phyloP scores from a whole-genome alignment of 1,139 yeast species.

The Geotrichum europaeum region DNA sequence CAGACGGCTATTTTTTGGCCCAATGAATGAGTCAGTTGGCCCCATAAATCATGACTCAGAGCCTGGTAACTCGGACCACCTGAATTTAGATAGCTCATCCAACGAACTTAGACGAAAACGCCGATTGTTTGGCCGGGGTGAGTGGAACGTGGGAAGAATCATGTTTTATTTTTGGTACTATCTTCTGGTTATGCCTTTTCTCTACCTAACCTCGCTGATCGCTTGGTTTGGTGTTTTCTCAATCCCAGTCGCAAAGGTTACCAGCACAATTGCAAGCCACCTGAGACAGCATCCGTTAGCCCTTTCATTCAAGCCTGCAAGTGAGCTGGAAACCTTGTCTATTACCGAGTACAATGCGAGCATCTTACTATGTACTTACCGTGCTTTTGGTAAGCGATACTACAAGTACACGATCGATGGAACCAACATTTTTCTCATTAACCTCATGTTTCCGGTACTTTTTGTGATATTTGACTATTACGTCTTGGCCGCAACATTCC shows the following conservation, averaged over 20 bases:
- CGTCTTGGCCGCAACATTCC: conserved; percentile 49
- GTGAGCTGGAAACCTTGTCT: conserved; percentile 31
- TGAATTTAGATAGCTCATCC: conserved; percentile 17
- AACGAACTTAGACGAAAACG: conserved; percentile 3
- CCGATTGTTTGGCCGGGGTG: conserved; percentile 85
- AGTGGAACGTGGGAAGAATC: conserved; percentile 82
- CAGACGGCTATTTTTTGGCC: conserved; percentile 61
- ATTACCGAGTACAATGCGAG: conserved; percentile 29
- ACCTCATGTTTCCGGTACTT: conserved; percentile 69
- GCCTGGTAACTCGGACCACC: not conserved
- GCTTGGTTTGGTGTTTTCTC: conserved; percentile 86
- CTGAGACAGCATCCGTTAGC: conserved; percentile 89
- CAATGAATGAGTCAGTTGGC: conserved; percentile 20
- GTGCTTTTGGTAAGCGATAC: conserved; percentile 87
- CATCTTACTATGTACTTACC: conserved; percentile 72
- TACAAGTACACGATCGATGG: conserved; percentile 96
- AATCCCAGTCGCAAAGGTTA: conserved; percentile 84
- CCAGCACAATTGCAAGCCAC: conserved; percentile 65
- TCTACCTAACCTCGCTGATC: conserved; percentile 47
- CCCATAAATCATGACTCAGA: not conserved
- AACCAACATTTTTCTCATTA: conserved; percentile 86
- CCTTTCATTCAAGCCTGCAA: conserved; percentile 59
- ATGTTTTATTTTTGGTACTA: conserved; percentile 73
- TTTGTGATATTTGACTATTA: conserved; percentile 80
- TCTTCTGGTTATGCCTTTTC: conserved; percentile 60